These are phyloP conservation scores for Plasmodium cynomolgi DNA, from an alignment of 169 alveolate species.

Conservation along the genomic window DNA sequence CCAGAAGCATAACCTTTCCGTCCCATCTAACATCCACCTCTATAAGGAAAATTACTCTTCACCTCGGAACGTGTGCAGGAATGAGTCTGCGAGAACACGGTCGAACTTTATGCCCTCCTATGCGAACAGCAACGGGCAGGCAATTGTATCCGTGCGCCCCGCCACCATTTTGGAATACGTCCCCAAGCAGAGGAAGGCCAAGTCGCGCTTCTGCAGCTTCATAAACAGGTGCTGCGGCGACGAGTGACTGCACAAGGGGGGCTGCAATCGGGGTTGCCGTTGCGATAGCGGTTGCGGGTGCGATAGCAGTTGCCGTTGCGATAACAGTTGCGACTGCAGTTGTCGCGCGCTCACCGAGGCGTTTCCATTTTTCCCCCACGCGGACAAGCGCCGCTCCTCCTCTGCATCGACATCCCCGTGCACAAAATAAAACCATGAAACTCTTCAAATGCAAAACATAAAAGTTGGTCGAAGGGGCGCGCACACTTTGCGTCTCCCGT, in stretches of 20 bases:
- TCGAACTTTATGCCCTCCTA: constrained; percentile 56
- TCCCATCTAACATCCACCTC: constrained; percentile 43
- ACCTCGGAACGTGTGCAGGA: constrained; percentile 18
- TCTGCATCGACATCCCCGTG: neutral
- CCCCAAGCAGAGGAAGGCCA: constrained; percentile 45
- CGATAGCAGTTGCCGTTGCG: neutral
- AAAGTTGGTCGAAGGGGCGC: neutral
- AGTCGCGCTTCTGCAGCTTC: constrained; percentile 30
- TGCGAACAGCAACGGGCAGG: constrained; percentile 73
- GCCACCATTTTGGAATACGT: constrained; percentile 67
- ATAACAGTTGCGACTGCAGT: neutral
- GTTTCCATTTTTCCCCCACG: neutral
- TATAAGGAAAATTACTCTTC: constrained; percentile 42
- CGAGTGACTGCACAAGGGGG: neutral
- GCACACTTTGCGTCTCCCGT: neutral
- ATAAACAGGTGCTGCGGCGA: constrained; percentile 66
- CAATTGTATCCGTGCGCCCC: constrained; percentile 73
- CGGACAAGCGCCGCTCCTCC: neutral
- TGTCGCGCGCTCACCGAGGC: neutral
- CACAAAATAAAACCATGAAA: neutral
- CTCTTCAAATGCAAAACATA: neutral
- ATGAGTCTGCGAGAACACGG: constrained; percentile 5
- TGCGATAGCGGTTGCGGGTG: neutral
- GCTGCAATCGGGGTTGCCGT: neutral
- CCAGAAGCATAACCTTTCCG: neutral